These are phyloP conservation scores for Cladosporium sp. DNA, from an alignment of 2,329 filamentous ascomycete genomes.

Conservation along the genomic window DNA sequence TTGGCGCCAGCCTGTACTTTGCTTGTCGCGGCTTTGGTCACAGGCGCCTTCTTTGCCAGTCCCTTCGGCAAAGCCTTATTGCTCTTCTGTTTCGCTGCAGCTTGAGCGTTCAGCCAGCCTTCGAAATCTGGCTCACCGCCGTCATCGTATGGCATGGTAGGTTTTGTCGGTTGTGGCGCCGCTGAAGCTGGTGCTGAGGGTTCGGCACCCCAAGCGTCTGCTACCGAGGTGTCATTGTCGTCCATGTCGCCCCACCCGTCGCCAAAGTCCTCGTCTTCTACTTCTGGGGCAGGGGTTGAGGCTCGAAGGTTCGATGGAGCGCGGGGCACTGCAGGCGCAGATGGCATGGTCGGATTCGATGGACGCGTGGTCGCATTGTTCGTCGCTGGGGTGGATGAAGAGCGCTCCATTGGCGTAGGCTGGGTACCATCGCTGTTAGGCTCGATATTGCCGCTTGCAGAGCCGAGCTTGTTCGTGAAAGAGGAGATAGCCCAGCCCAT, in stretches of 20 bases:
- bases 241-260: constrained; percentile 70
- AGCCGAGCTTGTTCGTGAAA: constrained; percentile 89
- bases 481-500: constrained; percentile 97
- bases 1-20: constrained; percentile 24
- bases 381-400: constrained; percentile 47
- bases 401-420: constrained; percentile 40
- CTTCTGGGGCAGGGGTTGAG: constrained; percentile 15
- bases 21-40: constrained; percentile 27
- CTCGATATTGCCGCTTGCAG: constrained; percentile 83
- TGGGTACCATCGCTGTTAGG: constrained; percentile 48
- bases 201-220: constrained; percentile 11
- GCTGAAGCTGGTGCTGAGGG: constrained; percentile 17
- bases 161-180: constrained; percentile 23
- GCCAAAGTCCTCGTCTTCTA: constrained; percentile 53
- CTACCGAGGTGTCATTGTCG: constrained; percentile 41
- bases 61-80: constrained; percentile 80
- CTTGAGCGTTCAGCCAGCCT: constrained; percentile 87
- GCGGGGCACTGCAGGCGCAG: constrained; percentile 28
- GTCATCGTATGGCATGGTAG: constrained; percentile 62
- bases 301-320: constrained; percentile 26
- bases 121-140: constrained; percentile 91
- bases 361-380: constrained; percentile 29
- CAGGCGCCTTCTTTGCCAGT: constrained; percentile 56
- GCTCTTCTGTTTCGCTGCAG: constrained; percentile 61
- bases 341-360: constrained; percentile 25